Evolutionary conservation across 2,329 filamentous ascomycete genomes (phyloP).

Genomic region (Dothiorella sarmentorum): DNA sequence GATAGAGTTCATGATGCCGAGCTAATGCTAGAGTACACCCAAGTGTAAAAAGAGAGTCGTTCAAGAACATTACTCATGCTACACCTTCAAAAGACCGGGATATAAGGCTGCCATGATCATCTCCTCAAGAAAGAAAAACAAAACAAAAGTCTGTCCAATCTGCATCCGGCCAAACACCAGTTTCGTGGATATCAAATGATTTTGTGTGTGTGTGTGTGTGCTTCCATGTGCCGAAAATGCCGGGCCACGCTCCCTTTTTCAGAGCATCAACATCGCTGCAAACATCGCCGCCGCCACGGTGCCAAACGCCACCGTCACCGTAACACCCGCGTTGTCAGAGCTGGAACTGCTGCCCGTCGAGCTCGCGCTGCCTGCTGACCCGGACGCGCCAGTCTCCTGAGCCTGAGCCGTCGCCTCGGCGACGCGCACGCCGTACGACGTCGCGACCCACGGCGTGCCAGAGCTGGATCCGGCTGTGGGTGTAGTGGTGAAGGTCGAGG

Average conservation of each 20-base stretch:
- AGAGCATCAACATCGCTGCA: conserved; percentile 11
- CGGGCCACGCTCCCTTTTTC: not conserved
- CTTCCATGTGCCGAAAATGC: not conserved
- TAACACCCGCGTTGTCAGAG: not conserved
- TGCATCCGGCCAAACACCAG: conserved; percentile 8
- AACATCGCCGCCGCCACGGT: conserved; percentile 6
- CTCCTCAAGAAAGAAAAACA: not conserved
- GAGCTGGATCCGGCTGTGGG: conserved; percentile 22
- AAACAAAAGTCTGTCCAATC: conserved; percentile 1
- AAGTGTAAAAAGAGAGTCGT: conserved; percentile 9
- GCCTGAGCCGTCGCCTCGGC: conserved; percentile 25
- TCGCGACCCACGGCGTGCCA: conserved; percentile 21
- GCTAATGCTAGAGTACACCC: not conserved
- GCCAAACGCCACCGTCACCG: conserved; percentile 14
- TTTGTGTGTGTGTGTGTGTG: not conserved
- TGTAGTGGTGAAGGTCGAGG: conserved; percentile 30
- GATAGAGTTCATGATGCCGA: conserved; percentile 1
- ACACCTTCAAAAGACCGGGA: conserved; percentile 12
- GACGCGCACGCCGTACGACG: conserved; percentile 33
- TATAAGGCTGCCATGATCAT: conserved; percentile 8
- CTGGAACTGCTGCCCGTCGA: conserved; percentile 2
- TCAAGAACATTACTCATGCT: not conserved
- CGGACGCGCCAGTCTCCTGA: no score
- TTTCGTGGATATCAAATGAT: conserved; percentile 11
- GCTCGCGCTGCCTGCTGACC: conserved; percentile 1